Conservation (phyloP, 179 eudicot genomes). For the Camellia oleifera region DNA sequence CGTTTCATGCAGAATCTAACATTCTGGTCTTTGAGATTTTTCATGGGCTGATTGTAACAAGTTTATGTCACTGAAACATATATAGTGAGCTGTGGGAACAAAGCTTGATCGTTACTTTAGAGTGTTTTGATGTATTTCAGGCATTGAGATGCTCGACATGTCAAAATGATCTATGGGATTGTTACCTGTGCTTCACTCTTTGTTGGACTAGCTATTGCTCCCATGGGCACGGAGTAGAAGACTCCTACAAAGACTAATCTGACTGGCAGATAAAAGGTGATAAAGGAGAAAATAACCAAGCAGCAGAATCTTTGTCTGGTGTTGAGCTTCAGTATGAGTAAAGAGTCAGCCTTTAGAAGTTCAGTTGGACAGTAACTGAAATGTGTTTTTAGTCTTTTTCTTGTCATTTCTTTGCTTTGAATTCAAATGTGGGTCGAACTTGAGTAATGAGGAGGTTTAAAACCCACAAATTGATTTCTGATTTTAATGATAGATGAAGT, state of each 20-base stretch:
- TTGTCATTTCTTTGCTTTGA: neutral
- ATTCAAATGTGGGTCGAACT: neutral
- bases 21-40: too few species aligned
- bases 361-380: too few species aligned
- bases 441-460: neutral
- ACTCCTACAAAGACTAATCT: neutral
- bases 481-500: neutral
- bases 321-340: neutral
- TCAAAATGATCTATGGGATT: neutral
- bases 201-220: neutral
- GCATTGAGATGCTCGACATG: constrained; percentile 5
- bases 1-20: too few species aligned
- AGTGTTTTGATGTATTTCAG: neutral
- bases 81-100: too few species aligned
- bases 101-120: neutral
- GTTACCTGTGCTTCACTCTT: neutral
- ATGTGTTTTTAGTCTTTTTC: neutral
- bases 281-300: neutral
- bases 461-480: neutral
- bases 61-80: neutral
- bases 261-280: neutral
- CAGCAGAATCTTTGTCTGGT: neutral
- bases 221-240: neutral
- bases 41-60: too few species aligned
- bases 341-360: too few species aligned